Conservation (phyloP, 2,329 filamentous ascomycete species). For the Penicillium olsonii region DNA sequence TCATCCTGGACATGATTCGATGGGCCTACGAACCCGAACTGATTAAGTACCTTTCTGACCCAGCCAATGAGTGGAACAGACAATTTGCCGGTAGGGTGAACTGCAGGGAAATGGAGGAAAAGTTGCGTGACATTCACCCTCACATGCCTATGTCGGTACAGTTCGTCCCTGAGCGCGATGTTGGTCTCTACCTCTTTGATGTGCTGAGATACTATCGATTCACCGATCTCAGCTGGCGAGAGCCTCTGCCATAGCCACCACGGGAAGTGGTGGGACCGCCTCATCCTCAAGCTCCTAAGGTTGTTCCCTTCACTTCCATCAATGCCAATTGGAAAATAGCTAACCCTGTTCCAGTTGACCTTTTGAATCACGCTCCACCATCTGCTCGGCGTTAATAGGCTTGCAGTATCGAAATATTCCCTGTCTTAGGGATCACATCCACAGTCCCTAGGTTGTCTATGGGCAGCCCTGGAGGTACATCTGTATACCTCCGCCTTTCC, state of each 20-base stretch:
- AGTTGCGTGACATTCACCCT: neutral
- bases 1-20: neutral
- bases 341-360: neutral
- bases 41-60: neutral
- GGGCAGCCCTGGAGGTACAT: no score
- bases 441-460: no score
- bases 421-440: no score
- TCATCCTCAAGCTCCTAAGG: neutral
- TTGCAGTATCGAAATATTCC: no score
- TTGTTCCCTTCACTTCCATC: neutral
- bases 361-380: no score
- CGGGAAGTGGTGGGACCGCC: neutral
- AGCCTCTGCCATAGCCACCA: neutral
- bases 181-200: neutral
- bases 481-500: no score
- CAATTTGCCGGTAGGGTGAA: neutral
- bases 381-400: no score
- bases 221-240: neutral
- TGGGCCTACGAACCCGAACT: neutral
- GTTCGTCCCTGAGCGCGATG: neutral
- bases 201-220: neutral
- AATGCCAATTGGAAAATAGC: neutral
- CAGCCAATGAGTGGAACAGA: neutral
- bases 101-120: neutral
- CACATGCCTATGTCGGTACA: neutral